Evolutionary conservation across 1,284 basidiomycete genomes (phyloP).

Genomic region (Sanghuangporus baumii): DNA sequence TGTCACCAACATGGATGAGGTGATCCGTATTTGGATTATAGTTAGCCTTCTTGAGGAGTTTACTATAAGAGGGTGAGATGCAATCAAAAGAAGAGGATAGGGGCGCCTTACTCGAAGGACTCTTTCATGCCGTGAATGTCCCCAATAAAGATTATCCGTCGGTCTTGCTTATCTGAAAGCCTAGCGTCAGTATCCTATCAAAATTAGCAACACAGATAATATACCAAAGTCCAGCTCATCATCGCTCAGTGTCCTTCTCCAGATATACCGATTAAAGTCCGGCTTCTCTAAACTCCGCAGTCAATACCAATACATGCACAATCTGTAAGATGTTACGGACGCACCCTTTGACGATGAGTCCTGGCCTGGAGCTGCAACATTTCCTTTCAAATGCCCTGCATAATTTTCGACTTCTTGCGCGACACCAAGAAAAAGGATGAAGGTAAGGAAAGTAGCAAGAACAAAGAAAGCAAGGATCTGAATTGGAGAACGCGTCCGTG

Average conservation of each 20-base stretch:
- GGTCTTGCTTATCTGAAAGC: constrained; percentile 40
- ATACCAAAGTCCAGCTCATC: constrained; percentile 34
- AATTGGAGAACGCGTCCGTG: background rate
- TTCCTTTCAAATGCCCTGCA: constrained; percentile 9
- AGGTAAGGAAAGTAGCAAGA: constrained; percentile 37
- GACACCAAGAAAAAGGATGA: constrained; percentile 33
- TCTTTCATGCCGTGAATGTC: constrained; percentile 81
- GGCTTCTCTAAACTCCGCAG: constrained; percentile 1
- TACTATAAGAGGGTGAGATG: constrained; percentile 32
- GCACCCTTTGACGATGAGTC: background rate
- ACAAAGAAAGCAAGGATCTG: constrained; percentile 24
- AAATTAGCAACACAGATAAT: constrained; percentile 11
- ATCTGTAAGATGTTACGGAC: background rate
- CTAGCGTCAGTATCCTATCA: background rate
- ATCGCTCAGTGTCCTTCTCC: constrained; percentile 7
- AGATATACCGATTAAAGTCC: constrained; percentile 6
- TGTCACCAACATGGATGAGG: constrained; percentile 78
- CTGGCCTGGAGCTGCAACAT: background rate
- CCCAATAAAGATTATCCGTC: constrained; percentile 63
- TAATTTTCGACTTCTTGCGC: constrained; percentile 18
- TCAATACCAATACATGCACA: background rate
- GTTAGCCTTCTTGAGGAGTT: constrained; percentile 53
- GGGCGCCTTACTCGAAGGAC: constrained; percentile 56
- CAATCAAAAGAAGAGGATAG: background rate
- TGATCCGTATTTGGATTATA: constrained; percentile 59